phyloP scores from a whole-genome alignment of 176 grass and related monocot species.

The Pontederia paniculata region DNA sequence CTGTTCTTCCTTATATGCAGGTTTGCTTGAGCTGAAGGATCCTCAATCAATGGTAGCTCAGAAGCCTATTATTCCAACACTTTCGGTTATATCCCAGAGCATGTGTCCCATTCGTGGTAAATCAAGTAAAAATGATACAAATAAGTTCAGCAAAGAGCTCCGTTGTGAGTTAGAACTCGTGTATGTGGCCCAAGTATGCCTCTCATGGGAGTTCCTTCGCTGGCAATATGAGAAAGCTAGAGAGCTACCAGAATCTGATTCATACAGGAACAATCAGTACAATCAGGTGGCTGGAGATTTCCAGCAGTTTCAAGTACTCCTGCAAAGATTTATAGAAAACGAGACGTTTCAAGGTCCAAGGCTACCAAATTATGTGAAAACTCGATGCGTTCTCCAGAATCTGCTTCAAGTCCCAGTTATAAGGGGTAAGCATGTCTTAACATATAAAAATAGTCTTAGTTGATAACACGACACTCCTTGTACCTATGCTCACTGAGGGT shows the following conservation, averaged over 20 bases:
- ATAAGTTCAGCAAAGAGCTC: slow-evolving; percentile 66
- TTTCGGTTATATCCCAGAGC: slow-evolving; percentile 71
- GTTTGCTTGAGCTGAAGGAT: slow-evolving; percentile 75
- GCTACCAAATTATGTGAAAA: slow-evolving; percentile 82
- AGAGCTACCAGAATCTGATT: slow-evolving; percentile 59
- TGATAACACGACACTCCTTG: neutral
- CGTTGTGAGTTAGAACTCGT: slow-evolving; percentile 70
- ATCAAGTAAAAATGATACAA: slow-evolving; percentile 42
- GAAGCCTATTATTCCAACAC: slow-evolving; percentile 47
- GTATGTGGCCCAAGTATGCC: slow-evolving; percentile 87
- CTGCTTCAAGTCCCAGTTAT: slow-evolving; percentile 79
- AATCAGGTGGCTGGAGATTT: slow-evolving; percentile 81
- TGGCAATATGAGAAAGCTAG: slow-evolving; percentile 89
- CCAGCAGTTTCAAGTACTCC: slow-evolving; percentile 86
- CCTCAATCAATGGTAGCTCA: slow-evolving; percentile 36
- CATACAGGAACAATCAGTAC: slow-evolving; percentile 67
- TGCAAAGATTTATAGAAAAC: slow-evolving; percentile 78
- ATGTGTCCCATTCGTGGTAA: slow-evolving; percentile 32
- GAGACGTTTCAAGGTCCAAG: slow-evolving; percentile 78
- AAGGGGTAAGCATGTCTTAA: slow-evolving; percentile 42
- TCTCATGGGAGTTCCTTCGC: slow-evolving; percentile 92
- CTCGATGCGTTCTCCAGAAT: slow-evolving; percentile 55
- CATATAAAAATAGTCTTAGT: neutral
- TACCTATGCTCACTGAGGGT: too few species aligned
- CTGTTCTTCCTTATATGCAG: slow-evolving; percentile 16